Base-by-base conservation (phyloP, 73 alveolate genomes). In the Effrenium voratum region DNA sequence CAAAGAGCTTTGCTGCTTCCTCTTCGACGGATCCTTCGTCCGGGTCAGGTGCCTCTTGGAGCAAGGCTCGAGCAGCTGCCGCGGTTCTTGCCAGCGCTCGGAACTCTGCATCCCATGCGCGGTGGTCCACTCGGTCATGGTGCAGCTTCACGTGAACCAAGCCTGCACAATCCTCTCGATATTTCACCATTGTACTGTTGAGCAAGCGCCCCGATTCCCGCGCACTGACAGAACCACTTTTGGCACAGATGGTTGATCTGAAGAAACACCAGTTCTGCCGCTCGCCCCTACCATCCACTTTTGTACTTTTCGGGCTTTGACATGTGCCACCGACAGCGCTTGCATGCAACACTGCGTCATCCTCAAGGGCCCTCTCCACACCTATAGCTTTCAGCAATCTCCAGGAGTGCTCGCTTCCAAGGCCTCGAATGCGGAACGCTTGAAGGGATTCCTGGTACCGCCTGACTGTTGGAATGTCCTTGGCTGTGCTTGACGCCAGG, bases 61-160 rank as follows among this genome's bases (percentile, higher is more conserved):
- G 97, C 70, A 90, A 30, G 2, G 73, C 16, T 32, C 97, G 68
- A 28, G 97, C 97, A 0, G 97, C 97, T 26, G 97, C 97, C 1
- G 97, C 97, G 16, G 97, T 90, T 5, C 97, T n/a, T 3, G 97
- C 97, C 97, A 90, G 43, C 52, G 97, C 97, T 19, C 97, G 85
- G 75, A 68, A 90, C 73, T 90, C 97, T 38, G 88, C 85, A 66
- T 90, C 97, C 97, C 97, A 90, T 55, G 85, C 85, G 22, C 97
- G 97, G 50, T 90, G 97, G 40, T 70, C 87, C 87, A 90, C 97
- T 6, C 87, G 86, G 97, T 90, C 97, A 34, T 90, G 97, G 46
- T 90, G 85, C 41, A 90, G 59, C 52, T 68, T 90, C 88, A 90
- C 97, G 45, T 63, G 87, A 50, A 90, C 83, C 40, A 90, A 70